Percentiles rank a stretch among this genome's conserved stretches.
These are phyloP conservation scores for Chalara sp. DNA, from an alignment of 2,329 filamentous ascomycete genomes.

Conservation along the genomic window DNA sequence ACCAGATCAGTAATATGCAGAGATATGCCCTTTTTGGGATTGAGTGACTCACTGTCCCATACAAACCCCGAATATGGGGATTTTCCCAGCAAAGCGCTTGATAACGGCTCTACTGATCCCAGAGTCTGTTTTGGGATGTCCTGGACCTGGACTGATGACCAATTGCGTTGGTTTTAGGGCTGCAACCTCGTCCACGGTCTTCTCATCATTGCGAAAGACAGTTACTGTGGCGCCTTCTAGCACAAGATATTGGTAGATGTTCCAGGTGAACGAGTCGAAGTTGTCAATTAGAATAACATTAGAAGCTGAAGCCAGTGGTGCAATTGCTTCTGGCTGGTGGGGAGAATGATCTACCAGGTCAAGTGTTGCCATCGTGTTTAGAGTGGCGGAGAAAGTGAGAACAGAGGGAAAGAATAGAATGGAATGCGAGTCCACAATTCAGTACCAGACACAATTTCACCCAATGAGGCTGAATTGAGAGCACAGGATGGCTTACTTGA, in stretches of 20 bases:
- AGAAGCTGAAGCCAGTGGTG: conserved; percentile 69
- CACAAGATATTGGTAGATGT: conserved; percentile 95
- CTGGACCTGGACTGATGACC: conserved; percentile 90
- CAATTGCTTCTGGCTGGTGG: conserved; percentile 69
- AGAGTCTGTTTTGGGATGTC: conserved; percentile 85
- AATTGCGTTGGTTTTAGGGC: conserved; percentile 83
- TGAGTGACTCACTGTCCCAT: conserved; percentile 75
- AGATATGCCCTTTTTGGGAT: neutral
- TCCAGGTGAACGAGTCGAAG: conserved; percentile 99
- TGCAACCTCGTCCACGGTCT: conserved; percentile 77
- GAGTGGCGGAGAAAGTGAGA: neutral
- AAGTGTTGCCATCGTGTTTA: conserved; percentile 33
- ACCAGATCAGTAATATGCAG: conserved; percentile 5
- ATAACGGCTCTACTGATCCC: conserved; percentile 92
- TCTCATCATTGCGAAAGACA: conserved; percentile 88
- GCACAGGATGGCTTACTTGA: no score
- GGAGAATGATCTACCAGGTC: conserved; percentile 75
- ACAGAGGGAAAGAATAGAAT: neutral
- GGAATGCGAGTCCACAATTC: no score
- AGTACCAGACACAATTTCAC: no score
- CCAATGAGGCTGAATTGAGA: no score
- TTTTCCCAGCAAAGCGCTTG: conserved; percentile 84
- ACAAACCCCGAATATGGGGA: conserved; percentile 94
- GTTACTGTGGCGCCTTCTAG: conserved; percentile 91
- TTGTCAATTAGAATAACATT: conserved; percentile 97